Conservation (phyloP, 2,329 filamentous ascomycete genomes). For the Paracorniculantispora psalliotae region DNA sequence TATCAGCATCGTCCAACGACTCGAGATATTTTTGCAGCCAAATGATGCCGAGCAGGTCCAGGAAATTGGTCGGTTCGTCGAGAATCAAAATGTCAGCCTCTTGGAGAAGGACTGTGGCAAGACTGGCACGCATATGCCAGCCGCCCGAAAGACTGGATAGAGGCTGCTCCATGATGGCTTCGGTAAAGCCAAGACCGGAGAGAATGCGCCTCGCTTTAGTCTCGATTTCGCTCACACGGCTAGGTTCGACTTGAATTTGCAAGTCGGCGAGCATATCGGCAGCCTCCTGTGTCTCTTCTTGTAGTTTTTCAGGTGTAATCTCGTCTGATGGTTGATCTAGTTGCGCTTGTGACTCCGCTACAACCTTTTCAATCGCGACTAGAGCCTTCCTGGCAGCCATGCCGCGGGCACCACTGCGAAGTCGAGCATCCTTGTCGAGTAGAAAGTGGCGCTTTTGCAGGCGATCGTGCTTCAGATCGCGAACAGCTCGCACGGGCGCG, state of each 20-base stretch:
- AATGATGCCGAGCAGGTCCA: constrained; percentile 77
- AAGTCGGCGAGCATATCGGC: constrained; percentile 64
- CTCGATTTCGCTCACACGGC: constrained; percentile 60
- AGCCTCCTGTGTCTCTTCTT: constrained; percentile 63
- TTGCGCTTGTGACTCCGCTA: constrained; percentile 52
- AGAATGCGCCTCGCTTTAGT: constrained; percentile 62
- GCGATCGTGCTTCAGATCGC: constrained; percentile 57
- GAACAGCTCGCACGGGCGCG: constrained; percentile 55
- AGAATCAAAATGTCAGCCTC: constrained; percentile 73
- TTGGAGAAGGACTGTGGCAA: constrained; percentile 64
- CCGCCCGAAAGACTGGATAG: constrained; percentile 69
- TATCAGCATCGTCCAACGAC: constrained; percentile 44
- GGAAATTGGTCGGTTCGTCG: constrained; percentile 83
- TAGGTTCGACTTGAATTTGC: constrained; percentile 62
- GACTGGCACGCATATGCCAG: constrained; percentile 65
- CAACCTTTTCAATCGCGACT: constrained; percentile 61
- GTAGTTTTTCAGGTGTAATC: constrained; percentile 52
- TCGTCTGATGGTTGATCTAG: constrained; percentile 49
- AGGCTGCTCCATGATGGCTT: constrained; percentile 53
- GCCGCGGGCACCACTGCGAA: constrained; percentile 71
- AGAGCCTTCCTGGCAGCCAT: constrained; percentile 71
- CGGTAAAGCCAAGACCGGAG: constrained; percentile 65
- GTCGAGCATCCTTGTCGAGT: constrained; percentile 66
- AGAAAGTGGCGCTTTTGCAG: constrained; percentile 60
- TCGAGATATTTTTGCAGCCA: constrained; percentile 75